A percentile compares a stretch with the other conserved stretches of the same genome.
phyloP scores from a whole-genome alignment of 768 basidiomycete species.

The Chlorophyllum brunneum region DNA sequence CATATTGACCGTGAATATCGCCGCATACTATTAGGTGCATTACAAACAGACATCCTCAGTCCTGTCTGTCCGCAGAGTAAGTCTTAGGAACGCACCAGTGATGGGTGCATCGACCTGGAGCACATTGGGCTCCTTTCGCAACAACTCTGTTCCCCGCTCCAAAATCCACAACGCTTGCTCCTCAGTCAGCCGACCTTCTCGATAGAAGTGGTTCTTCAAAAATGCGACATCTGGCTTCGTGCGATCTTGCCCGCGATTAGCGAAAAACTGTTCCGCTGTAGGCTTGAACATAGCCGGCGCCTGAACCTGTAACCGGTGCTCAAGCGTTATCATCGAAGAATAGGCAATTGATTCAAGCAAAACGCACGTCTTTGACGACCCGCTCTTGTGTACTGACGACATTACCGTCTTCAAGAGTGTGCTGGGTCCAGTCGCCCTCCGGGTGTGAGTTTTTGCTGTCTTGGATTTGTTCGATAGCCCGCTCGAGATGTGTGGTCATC shows the following conservation, averaged over 20 bases:
- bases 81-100: conserved; percentile 60
- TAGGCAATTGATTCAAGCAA: not conserved
- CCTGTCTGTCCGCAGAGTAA: not conserved
- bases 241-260: conserved; percentile 63
- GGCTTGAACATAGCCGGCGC: conserved; percentile 93
- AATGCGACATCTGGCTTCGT: conserved; percentile 94
- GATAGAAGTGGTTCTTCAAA: conserved; percentile 98
- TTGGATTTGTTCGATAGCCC: conserved; percentile 65
- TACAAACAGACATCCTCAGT: not conserved
- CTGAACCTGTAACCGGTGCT: conserved; percentile 66
- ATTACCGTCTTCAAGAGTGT: conserved; percentile 89
- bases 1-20: conserved; percentile 99
- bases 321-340: conserved; percentile 6
- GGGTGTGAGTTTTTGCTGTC: conserved; percentile 43
- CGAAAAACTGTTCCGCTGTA: conserved; percentile 92
- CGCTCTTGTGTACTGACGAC: conserved; percentile 91
- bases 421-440: conserved; percentile 87
- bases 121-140: conserved; percentile 85
- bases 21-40: conserved; percentile 71
- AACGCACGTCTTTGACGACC: conserved; percentile 88
- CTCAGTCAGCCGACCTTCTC: conserved; percentile 90
- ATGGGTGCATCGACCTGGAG: conserved; percentile 96
- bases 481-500: conserved; percentile 56
- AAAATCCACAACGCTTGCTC: conserved; percentile 95
- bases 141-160: conserved; percentile 77